A percentile compares a stretch with the other conserved stretches of the same genome.
Evolutionary conservation across 495 filamentous ascomycete genomes (phyloP).

Genomic region (Penicillium alfredii): DNA sequence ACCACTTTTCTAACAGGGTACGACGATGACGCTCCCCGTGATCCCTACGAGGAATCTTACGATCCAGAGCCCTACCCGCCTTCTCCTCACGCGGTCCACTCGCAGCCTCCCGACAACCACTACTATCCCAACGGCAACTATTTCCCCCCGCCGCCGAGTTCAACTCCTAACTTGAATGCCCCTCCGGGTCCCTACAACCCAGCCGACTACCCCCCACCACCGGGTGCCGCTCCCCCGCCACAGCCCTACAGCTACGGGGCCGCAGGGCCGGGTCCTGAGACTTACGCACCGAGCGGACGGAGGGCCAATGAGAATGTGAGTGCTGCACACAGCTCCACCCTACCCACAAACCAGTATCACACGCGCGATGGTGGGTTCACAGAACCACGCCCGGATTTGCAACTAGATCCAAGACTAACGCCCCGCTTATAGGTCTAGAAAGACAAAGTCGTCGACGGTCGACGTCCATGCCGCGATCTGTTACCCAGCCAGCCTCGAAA

Average conservation of each 20-base stretch:
- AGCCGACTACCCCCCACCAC: slow-evolving; percentile 43
- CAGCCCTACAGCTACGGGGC: slow-evolving; percentile 42
- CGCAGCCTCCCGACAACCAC: slow-evolving; percentile 23
- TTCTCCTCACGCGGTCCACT: slow-evolving; percentile 19
- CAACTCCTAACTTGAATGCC: slow-evolving; percentile 26
- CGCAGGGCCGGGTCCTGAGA: slow-evolving; percentile 30
- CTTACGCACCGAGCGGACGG: slow-evolving; percentile 38
- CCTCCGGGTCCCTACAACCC: slow-evolving; percentile 32
- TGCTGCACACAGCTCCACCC: slow-evolving; percentile 33
- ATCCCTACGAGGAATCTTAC: slow-evolving; percentile 40
- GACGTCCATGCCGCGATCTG: slow-evolving; percentile 8
- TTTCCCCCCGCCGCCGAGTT: slow-evolving; percentile 42
- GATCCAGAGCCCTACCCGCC: slow-evolving; percentile 37
- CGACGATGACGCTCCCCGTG: slow-evolving; percentile 30
- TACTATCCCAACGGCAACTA: slow-evolving; percentile 37
- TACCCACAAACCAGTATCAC: slow-evolving; percentile 33
- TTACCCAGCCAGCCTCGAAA: slow-evolving; percentile 30
- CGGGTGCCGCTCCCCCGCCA: slow-evolving; percentile 35
- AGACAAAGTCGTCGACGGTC: background rate
- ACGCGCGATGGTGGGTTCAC: slow-evolving; percentile 42
- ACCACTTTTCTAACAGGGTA: slow-evolving; percentile 22
- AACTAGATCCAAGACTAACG: slow-evolving; percentile 6
- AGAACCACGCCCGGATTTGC: slow-evolving; percentile 17
- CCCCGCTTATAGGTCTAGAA: slow-evolving; percentile 22
- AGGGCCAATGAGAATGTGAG: slow-evolving; percentile 55